Conservation (phyloP, 306 rosid species). For the Rosa lucieae region DNA sequence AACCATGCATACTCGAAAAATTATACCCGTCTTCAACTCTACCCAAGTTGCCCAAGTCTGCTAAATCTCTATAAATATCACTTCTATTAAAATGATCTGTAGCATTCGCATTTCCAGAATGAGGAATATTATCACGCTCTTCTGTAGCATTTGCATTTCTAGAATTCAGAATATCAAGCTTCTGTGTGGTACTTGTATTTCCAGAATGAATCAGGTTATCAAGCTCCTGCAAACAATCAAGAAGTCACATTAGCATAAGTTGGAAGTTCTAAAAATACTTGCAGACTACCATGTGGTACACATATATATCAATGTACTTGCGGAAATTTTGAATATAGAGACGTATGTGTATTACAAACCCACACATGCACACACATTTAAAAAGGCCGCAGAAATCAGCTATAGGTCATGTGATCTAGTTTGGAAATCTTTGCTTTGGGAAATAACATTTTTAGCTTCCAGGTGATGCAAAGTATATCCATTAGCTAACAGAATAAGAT, state of each 20-base stretch:
- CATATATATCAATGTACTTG: background rate
- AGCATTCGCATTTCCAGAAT: constrained; percentile 15
- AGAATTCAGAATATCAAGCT: background rate
- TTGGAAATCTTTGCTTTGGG: background rate
- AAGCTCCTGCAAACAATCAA: constrained; percentile 24
- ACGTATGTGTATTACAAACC: background rate
- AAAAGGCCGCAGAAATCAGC: background rate
- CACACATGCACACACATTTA: background rate
- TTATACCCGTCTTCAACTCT: constrained; percentile 12
- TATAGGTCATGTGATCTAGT: background rate
- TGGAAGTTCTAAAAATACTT: background rate
- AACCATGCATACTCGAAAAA: constrained; percentile 12
- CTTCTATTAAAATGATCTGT: constrained; percentile 4
- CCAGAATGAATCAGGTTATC: background rate
- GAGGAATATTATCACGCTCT: background rate
- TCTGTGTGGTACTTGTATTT: constrained; percentile 16
- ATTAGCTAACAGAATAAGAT: background rate
- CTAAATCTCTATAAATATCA: constrained; percentile 32
- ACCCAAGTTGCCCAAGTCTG: constrained; percentile 25
- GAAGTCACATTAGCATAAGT: background rate
- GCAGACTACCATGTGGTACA: background rate
- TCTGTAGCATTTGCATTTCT: constrained; percentile 8
- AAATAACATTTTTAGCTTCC: background rate
- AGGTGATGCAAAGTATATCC: background rate
- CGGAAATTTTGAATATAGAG: background rate